Evolutionary conservation across 768 basidiomycete genomes (phyloP).

Genomic region (Lactarius quietus): DNA sequence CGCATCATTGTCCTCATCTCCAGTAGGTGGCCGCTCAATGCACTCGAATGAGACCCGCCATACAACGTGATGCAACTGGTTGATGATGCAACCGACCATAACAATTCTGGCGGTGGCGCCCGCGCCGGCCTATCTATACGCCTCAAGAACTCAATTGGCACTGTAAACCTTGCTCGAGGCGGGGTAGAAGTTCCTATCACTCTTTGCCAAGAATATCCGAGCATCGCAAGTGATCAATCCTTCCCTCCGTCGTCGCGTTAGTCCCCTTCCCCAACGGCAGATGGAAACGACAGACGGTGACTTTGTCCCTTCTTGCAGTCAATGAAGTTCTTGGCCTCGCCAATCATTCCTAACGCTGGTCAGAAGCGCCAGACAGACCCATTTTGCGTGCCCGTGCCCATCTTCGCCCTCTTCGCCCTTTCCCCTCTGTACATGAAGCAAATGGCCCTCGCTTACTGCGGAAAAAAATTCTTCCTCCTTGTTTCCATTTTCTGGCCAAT

Average conservation of each 20-base stretch:
- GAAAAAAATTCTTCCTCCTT: background rate
- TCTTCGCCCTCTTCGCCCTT: background rate
- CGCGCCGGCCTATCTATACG: background rate
- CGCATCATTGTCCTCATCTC: background rate
- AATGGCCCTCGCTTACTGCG: background rate
- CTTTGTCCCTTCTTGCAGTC: background rate
- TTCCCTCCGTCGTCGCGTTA: background rate
- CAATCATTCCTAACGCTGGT: background rate
- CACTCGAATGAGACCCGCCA: background rate
- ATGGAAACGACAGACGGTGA: background rate
- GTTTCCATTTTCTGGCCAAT: background rate
- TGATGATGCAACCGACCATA: background rate
- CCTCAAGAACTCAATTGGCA: background rate
- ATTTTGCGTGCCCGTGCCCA: background rate
- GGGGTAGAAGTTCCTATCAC: constrained; percentile 4
- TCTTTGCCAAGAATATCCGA: background rate
- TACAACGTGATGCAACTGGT: background rate
- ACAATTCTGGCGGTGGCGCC: background rate
- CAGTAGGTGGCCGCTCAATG: background rate
- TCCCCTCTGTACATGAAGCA: background rate
- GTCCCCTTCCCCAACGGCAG: background rate
- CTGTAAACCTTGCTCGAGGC: constrained; percentile 9
- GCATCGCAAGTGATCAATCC: background rate
- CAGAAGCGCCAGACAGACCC: constrained; percentile 6
- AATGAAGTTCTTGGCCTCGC: background rate